Evolutionary conservation across 768 basidiomycete genomes (phyloP).

Genomic region (Trametes coccinea): DNA sequence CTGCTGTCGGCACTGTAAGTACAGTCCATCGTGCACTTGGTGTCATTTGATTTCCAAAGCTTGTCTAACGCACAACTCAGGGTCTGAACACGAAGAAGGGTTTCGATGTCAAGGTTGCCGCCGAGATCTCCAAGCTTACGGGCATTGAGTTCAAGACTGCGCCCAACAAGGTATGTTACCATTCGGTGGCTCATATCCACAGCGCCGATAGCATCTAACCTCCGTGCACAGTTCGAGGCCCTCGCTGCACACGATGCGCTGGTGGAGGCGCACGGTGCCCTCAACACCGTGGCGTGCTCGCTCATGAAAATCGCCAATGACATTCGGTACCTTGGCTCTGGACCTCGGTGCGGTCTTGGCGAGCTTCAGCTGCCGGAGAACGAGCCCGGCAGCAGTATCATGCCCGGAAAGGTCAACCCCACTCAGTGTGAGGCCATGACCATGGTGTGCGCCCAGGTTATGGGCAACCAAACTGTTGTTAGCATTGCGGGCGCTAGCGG

Average conservation of each 20-base stretch:
- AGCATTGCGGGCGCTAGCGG: slow-evolving; percentile 92
- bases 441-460: slow-evolving; percentile 98
- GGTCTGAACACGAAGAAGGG: slow-evolving; percentile 96
- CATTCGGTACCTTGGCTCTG: slow-evolving; percentile 95
- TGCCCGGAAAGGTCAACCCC: slow-evolving; percentile 99
- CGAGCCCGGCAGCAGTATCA: slow-evolving; percentile 98
- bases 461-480: slow-evolving; percentile 94
- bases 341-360: slow-evolving; percentile 95
- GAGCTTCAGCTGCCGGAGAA: slow-evolving; percentile 96
- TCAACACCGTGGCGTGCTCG: slow-evolving; percentile 95
- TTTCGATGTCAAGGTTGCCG: slow-evolving; percentile 93
- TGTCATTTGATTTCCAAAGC: not conserved
- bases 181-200: not conserved
- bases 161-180: slow-evolving; percentile 81
- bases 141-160: slow-evolving; percentile 93
- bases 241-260: slow-evolving; percentile 98
- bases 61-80: slow-evolving; percentile 41
- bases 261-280: slow-evolving; percentile 94
- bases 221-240: slow-evolving; percentile 79
- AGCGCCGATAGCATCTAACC: not conserved
- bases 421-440: slow-evolving; percentile 99
- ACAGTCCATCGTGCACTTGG: not conserved
- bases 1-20: slow-evolving; percentile 94
- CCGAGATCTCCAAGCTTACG: slow-evolving; percentile 88
- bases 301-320: slow-evolving; percentile 99